Evolutionary conservation across 2,329 filamentous ascomycete species (phyloP).

Genomic region (Alternaria metachromatica): DNA sequence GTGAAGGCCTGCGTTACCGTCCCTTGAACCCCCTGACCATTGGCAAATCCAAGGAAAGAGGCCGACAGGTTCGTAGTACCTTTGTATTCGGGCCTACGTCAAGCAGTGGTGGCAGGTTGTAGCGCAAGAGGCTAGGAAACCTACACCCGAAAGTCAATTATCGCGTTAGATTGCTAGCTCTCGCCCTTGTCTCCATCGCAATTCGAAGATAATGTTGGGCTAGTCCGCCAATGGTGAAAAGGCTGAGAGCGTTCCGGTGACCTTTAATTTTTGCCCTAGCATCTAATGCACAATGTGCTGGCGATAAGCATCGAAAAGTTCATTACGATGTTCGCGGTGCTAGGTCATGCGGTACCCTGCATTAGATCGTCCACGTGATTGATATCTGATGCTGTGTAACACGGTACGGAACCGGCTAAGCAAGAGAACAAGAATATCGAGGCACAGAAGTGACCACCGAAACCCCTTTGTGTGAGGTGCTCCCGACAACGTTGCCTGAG

Average conservation of each 20-base stretch:
- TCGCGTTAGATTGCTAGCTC: neutral
- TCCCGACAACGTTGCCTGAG: neutral
- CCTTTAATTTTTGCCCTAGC: neutral
- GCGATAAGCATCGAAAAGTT: neutral
- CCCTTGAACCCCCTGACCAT: neutral
- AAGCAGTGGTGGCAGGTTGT: neutral
- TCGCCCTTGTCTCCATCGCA: neutral
- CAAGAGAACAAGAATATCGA: neutral
- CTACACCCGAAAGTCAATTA: neutral
- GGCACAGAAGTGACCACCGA: neutral
- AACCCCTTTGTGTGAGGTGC: neutral
- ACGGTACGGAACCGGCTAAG: conserved; percentile 16
- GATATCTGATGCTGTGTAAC: conserved; percentile 22
- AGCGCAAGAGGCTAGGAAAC: neutral
- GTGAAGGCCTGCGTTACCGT: neutral
- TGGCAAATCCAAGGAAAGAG: neutral
- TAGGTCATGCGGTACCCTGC: conserved; percentile 13
- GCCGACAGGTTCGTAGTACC: neutral
- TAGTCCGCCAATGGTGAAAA: neutral
- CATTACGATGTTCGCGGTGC: neutral
- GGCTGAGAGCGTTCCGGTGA: neutral
- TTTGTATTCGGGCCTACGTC: conserved; percentile 2
- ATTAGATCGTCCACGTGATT: conserved; percentile 18
- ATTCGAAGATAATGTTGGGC: neutral
- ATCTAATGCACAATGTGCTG: conserved; percentile 4